Conservation (phyloP, 1,139 yeast species). For the Cylindricascospora bacillispora region DNA sequence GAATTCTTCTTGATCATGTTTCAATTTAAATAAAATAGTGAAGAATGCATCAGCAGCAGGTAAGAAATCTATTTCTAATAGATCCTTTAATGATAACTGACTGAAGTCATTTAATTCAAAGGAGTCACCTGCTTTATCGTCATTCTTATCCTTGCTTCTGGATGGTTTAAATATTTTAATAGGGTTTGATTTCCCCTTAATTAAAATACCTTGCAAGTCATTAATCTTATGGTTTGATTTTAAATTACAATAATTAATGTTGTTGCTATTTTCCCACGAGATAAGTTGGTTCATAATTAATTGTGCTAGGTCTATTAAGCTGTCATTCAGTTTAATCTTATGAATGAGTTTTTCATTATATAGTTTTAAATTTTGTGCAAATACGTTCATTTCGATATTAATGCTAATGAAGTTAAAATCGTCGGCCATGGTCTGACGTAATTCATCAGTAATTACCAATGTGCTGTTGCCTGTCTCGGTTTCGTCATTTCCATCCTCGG, state of each 20-base stretch:
- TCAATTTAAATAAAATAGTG: slow-evolving; percentile 16
- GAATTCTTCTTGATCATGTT: slow-evolving; percentile 11
- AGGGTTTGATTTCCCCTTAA: slow-evolving; percentile 14
- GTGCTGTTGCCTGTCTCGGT: too few species aligned
- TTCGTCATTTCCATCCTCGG: too few species aligned
- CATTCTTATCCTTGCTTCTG: slow-evolving; percentile 1
- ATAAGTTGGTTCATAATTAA: too few species aligned
- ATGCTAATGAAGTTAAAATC: too few species aligned
- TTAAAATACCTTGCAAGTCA: slow-evolving; percentile 15
- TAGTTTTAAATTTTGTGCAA: too few species aligned
- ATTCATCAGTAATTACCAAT: too few species aligned
- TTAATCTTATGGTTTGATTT: slow-evolving; percentile 8
- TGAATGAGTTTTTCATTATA: too few species aligned
- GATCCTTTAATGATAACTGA: slow-evolving; percentile 12
- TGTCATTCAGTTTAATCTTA: too few species aligned
- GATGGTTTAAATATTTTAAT: slow-evolving; percentile 3
- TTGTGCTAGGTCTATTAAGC: too few species aligned
- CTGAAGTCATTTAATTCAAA: slow-evolving; percentile 6
- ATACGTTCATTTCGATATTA: too few species aligned
- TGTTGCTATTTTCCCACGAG: slow-evolving; percentile 1
- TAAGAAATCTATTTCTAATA: slow-evolving; percentile 17
- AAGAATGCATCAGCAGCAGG: slow-evolving; percentile 15
- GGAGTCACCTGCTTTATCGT: slow-evolving; percentile 4
- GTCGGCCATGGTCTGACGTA: too few species aligned
- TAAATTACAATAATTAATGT: slow-evolving; percentile 10